Conservation (phyloP, 352 stramenopile genomes). For the Pythium rhizo-oryzae region DNA sequence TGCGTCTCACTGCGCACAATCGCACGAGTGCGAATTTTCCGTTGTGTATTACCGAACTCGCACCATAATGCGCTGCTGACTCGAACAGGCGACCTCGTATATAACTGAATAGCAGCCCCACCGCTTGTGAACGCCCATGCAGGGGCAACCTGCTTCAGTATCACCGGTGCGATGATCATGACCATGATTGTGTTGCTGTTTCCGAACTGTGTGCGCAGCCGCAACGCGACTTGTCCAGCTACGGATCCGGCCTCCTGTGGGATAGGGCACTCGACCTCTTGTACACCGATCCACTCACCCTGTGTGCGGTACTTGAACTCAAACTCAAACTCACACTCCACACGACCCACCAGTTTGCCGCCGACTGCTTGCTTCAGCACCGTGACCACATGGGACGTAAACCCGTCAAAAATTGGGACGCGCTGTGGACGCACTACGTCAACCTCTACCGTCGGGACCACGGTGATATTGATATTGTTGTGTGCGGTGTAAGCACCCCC, state of each 20-base stretch:
- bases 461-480: neutral
- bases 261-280: conserved; percentile 11
- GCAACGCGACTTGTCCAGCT: neutral
- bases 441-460: conserved; percentile 11
- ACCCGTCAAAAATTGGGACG: neutral
- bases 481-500: conserved; percentile 2
- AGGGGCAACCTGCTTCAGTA: conserved; percentile 2
- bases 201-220: conserved; percentile 3
- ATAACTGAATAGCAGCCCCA: conserved; percentile 1
- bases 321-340: conserved; percentile 8
- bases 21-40: neutral
- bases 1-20: neutral
- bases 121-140: conserved; percentile 13
- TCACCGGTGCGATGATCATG: conserved; percentile 8
- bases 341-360: neutral
- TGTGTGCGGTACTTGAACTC: neutral
- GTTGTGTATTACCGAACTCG: neutral
- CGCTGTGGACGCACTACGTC: neutral
- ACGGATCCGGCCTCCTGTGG: neutral
- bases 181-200: conserved; percentile 11
- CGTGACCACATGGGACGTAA: neutral
- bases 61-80: conserved; percentile 5
- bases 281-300: neutral
- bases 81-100: neutral
- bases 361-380: neutral